Percentiles rank a stretch among this genome's conserved stretches.
These are phyloP conservation scores for Hymenoscyphus fraxineus DNA, from an alignment of 2,329 filamentous ascomycete species.

Conservation along the genomic window DNA sequence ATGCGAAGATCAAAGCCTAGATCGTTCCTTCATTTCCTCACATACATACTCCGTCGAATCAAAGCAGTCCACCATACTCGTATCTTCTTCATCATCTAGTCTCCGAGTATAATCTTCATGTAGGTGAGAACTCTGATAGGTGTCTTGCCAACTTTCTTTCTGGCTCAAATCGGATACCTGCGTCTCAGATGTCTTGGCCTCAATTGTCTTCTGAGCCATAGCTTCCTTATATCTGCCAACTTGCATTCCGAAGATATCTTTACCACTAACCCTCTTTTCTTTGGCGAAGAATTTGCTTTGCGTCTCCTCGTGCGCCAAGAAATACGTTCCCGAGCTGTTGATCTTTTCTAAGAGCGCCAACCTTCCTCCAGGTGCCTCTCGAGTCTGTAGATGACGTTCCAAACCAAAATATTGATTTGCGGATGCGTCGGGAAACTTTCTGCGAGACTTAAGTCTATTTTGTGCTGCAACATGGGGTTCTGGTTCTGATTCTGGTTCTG, in stretches of 20 bases:
- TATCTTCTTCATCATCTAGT: not conserved
- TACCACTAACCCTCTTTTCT: not conserved
- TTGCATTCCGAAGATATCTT: not conserved
- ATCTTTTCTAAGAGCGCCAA: constrained; percentile 23
- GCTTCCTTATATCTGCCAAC: not conserved
- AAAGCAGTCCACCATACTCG: not conserved
- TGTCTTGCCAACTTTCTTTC: not conserved
- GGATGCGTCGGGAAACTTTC: constrained; percentile 27
- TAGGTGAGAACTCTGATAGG: not conserved
- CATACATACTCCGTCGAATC: not conserved
- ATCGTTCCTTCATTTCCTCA: not conserved
- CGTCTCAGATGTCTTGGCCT: not conserved
- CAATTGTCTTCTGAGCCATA: not conserved
- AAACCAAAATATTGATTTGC: constrained; percentile 31
- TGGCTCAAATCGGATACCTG: not conserved
- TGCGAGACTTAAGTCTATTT: constrained; percentile 11
- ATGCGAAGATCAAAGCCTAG: not conserved
- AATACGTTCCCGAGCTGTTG: constrained; percentile 21
- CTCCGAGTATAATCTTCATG: not conserved
- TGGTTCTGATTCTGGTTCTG: not conserved
- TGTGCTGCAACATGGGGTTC: not conserved
- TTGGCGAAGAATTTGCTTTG: not conserved
- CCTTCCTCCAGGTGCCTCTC: constrained; percentile 18
- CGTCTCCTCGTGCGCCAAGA: constrained; percentile 13
- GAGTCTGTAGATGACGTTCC: constrained; percentile 25